Conservation (phyloP, 345 rosid species). For the Viola odorata region DNA sequence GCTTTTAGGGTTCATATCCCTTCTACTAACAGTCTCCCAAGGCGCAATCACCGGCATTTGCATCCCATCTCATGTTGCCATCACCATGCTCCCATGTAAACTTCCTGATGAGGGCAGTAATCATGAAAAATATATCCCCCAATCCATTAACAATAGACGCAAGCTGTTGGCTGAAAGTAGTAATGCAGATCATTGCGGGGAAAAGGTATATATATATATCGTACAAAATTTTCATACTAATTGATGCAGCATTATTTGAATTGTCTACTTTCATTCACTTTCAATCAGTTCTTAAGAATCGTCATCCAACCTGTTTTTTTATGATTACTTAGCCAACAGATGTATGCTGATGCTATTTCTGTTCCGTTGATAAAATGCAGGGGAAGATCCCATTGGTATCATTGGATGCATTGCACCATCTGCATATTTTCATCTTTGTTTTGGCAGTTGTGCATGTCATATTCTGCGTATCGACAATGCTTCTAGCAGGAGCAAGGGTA, state of each 20-base stretch:
- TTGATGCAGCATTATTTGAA: too few species aligned
- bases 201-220: constrained; percentile 22
- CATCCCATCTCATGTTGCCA: constrained; percentile 44
- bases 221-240: background rate
- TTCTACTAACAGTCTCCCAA: constrained; percentile 64
- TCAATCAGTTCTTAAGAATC: too few species aligned
- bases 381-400: constrained; percentile 62
- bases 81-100: constrained; percentile 72
- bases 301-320: too few species aligned
- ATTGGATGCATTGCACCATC: constrained; percentile 75
- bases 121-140: constrained; percentile 25
- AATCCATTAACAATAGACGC: constrained; percentile 21
- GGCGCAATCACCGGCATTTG: constrained; percentile 48
- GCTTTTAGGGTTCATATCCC: constrained; percentile 90
- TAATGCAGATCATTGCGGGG: constrained; percentile 26
- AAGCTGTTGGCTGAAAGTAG: constrained; percentile 36
- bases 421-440: constrained; percentile 83
- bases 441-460: constrained; percentile 74
- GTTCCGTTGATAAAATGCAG: constrained; percentile 24
- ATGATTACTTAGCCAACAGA: too few species aligned
- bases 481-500: constrained; percentile 81
- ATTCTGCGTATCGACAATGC: constrained; percentile 70
- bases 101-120: constrained; percentile 21
- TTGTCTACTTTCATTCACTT: too few species aligned
- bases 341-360: too few species aligned